phyloP scores from a whole-genome alignment of 2,329 filamentous ascomycete genomes.

The Chaetomium globosum region DNA sequence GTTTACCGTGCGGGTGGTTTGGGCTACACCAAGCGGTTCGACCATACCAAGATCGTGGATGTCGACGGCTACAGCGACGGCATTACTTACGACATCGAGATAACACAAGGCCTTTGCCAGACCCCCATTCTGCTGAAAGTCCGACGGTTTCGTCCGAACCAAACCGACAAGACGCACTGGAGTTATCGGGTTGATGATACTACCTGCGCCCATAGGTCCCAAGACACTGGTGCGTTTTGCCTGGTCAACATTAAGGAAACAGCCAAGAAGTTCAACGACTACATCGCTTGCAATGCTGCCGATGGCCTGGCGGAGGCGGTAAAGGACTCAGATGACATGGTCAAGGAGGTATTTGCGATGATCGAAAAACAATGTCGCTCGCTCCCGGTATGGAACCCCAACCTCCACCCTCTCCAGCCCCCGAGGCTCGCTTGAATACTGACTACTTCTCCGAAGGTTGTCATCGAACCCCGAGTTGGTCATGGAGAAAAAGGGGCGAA shows the following conservation, averaged over 20 bases:
- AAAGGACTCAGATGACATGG: slow-evolving; percentile 33
- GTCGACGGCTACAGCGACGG: slow-evolving; percentile 43
- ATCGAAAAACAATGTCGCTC: slow-evolving; percentile 36
- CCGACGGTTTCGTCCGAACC: slow-evolving; percentile 45
- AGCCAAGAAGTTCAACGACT: slow-evolving; percentile 42
- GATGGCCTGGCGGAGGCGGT: slow-evolving; percentile 40
- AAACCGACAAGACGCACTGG: slow-evolving; percentile 46
- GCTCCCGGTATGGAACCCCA: slow-evolving; percentile 24
- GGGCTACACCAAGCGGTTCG: slow-evolving; percentile 49
- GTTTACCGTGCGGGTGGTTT: slow-evolving; percentile 51
- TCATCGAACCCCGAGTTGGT: neutral
- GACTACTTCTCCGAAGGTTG: neutral
- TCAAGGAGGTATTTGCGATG: slow-evolving; percentile 40
- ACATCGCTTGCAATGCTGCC: slow-evolving; percentile 42
- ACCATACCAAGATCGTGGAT: slow-evolving; percentile 47
- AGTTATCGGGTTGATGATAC: slow-evolving; percentile 41
- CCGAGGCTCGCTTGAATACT: neutral
- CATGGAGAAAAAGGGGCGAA: slow-evolving; percentile 29
- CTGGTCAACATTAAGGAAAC: slow-evolving; percentile 45
- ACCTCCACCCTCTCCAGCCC: neutral
- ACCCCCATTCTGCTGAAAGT: slow-evolving; percentile 47
- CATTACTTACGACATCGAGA: slow-evolving; percentile 41
- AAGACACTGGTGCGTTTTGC: slow-evolving; percentile 47
- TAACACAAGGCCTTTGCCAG: slow-evolving; percentile 46
- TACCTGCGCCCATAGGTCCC: slow-evolving; percentile 11